These are phyloP conservation scores for Cladosporium colombiae DNA, from an alignment of 2,329 filamentous ascomycete species.

Conservation along the genomic window DNA sequence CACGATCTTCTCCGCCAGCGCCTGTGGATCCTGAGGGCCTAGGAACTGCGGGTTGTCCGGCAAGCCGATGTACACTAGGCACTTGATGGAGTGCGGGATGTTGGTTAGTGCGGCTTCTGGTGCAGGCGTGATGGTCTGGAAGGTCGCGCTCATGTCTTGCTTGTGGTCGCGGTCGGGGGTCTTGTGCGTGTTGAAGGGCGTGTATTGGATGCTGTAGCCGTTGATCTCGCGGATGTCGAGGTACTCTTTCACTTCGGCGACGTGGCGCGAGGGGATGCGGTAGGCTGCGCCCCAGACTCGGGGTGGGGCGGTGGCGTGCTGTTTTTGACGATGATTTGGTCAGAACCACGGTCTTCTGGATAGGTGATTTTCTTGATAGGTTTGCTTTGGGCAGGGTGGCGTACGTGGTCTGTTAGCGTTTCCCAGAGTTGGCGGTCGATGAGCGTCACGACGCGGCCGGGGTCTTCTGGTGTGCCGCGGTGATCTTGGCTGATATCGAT, in stretches of 20 bases:
- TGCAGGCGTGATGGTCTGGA: slow-evolving; percentile 20
- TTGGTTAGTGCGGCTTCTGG: slow-evolving; percentile 20
- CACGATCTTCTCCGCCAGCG: slow-evolving; percentile 78
- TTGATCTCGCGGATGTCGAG: slow-evolving; percentile 97
- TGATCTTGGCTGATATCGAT: slow-evolving; percentile 68
- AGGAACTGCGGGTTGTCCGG: slow-evolving; percentile 92
- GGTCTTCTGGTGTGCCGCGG: slow-evolving; percentile 81
- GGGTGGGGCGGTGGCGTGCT: slow-evolving; percentile 61
- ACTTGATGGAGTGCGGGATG: slow-evolving; percentile 46
- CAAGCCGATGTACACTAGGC: slow-evolving; percentile 90
- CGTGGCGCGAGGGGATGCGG: slow-evolving; percentile 74
- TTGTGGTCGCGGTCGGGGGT: background rate
- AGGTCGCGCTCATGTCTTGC: slow-evolving; percentile 53
- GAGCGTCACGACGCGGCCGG: slow-evolving; percentile 89
- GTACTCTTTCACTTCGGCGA: slow-evolving; percentile 81
- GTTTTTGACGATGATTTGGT: slow-evolving; percentile 22
- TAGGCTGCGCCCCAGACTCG: slow-evolving; percentile 84
- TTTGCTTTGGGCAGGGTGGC: slow-evolving; percentile 18
- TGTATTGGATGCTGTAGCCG: slow-evolving; percentile 91
- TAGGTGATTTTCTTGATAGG: background rate
- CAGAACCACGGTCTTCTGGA: background rate
- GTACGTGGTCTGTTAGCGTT: slow-evolving; percentile 65
- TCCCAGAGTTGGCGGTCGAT: slow-evolving; percentile 85
- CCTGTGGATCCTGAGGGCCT: slow-evolving; percentile 75
- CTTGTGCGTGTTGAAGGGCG: slow-evolving; percentile 61